These are phyloP conservation scores for Monosporascus sp. DNA, from an alignment of 2,329 filamentous ascomycete genomes.

Conservation along the genomic window DNA sequence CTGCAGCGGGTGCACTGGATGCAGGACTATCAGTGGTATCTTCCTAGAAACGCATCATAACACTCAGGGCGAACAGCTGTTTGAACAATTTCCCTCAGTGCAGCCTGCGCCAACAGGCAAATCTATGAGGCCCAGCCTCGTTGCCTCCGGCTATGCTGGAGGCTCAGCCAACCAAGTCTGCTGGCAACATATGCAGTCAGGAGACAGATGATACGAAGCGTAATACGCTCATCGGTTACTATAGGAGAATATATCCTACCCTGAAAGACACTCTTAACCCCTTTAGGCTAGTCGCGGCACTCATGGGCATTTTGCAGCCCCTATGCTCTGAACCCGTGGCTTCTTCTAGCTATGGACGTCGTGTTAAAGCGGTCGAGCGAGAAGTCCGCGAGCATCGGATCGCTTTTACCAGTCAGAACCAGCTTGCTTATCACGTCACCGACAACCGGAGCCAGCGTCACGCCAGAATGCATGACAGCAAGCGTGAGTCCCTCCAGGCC, in stretches of 20 bases:
- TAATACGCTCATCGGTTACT: no score
- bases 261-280: no score
- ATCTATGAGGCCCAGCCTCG: background rate
- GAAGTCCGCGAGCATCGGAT: conserved; percentile 11
- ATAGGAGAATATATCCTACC: no score
- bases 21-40: background rate
- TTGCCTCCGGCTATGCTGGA: no score
- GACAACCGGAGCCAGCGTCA: conserved; percentile 20
- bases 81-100: no score
- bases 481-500: conserved; percentile 21
- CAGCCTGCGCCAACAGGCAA: background rate
- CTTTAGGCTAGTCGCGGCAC: no score
- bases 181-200: no score
- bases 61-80: background rate
- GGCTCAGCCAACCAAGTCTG: no score
- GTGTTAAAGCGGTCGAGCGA: conserved; percentile 10
- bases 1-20: background rate
- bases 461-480: conserved; percentile 27
- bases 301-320: no score
- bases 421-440: conserved; percentile 16
- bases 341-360: background rate
- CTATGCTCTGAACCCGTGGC: no score
- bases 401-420: conserved; percentile 12
- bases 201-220: no score
- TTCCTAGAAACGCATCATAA: background rate